Evolutionary conservation across 2,329 filamentous ascomycete species (phyloP).

Genomic region (Fusarium solani-melongenae): DNA sequence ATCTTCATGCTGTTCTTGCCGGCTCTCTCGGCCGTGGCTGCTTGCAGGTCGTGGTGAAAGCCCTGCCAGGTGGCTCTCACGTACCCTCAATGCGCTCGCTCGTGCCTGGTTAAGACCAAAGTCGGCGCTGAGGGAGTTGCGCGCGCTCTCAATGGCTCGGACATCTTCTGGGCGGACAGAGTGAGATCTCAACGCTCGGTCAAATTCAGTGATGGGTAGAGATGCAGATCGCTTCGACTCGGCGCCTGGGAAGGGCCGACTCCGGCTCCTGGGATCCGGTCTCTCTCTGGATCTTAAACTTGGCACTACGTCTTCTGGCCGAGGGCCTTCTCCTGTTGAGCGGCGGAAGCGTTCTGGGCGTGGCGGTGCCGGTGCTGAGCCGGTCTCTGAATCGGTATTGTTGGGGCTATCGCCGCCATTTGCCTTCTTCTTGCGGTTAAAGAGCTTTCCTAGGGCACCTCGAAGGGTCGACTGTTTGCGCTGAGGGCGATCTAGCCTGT

Average conservation of each 20-base stretch:
- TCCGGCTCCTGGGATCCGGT: slow-evolving; percentile 51
- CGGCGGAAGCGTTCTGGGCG: slow-evolving; percentile 40
- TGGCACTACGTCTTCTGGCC: slow-evolving; percentile 21
- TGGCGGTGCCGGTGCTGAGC: slow-evolving; percentile 38
- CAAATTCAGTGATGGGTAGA: slow-evolving; percentile 69
- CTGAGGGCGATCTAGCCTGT: slow-evolving; percentile 50
- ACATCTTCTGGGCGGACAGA: slow-evolving; percentile 68
- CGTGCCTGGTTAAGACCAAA: slow-evolving; percentile 50
- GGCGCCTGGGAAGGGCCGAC: slow-evolving; percentile 48
- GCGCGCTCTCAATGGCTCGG: slow-evolving; percentile 62
- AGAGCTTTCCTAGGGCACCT: slow-evolving; percentile 66
- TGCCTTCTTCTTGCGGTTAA: slow-evolving; percentile 66
- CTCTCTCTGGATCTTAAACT: slow-evolving; percentile 28
- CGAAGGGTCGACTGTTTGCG: slow-evolving; percentile 69
- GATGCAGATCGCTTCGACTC: slow-evolving; percentile 68
- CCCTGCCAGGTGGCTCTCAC: slow-evolving; percentile 60
- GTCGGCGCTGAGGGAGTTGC: slow-evolving; percentile 64
- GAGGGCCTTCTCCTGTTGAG: slow-evolving; percentile 27
- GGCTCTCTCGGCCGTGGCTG: slow-evolving; percentile 63
- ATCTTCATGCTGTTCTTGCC: slow-evolving; percentile 50
- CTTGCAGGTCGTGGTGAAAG: slow-evolving; percentile 72
- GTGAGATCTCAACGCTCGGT: slow-evolving; percentile 70
- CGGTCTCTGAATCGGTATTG: slow-evolving; percentile 37
- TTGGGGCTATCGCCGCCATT: slow-evolving; percentile 32
- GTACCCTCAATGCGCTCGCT: slow-evolving; percentile 38